Conservation (phyloP, 768 basidiomycete genomes). For the Cantharellus cinnabarinus region DNA sequence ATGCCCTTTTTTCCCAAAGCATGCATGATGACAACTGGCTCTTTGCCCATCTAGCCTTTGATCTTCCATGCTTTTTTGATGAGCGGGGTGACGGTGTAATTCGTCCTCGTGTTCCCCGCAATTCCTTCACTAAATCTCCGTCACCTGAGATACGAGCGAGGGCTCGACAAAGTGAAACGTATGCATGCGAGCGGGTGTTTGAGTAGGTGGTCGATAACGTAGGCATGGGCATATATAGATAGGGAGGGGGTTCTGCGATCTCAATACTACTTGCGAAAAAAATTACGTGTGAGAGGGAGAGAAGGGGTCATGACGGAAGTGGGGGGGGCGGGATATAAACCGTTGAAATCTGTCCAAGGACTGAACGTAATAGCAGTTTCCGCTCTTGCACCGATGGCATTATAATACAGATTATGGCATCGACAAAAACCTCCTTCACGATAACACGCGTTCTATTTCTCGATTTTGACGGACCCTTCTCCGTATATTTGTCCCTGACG, state of each 20-base stretch:
- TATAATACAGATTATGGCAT: slow-evolving; percentile 19
- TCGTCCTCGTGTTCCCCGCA: not conserved
- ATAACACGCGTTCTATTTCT: slow-evolving; percentile 35
- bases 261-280: slow-evolving; percentile 15
- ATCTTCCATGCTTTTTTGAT: not conserved
- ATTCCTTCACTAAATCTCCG: not conserved
- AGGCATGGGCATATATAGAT: slow-evolving; percentile 24
- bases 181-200: slow-evolving; percentile 29
- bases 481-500: slow-evolving; percentile 45
- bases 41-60: too few relatives aligned
- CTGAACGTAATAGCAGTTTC: slow-evolving; percentile 36
- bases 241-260: slow-evolving; percentile 30
- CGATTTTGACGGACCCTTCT: slow-evolving; percentile 33
- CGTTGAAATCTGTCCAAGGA: slow-evolving; percentile 22
- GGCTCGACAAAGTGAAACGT: slow-evolving; percentile 25
- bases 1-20: not conserved
- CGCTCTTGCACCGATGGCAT: slow-evolving; percentile 29
- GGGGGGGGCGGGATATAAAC: not conserved
- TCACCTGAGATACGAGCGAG: not conserved
- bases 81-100: not conserved
- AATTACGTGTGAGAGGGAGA: not conserved
- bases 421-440: slow-evolving; percentile 31
- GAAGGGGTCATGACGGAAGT: not conserved
- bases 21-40: not conserved
- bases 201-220: slow-evolving; percentile 30